Conservation (phyloP, 371 early-diverging fungal species). For the Apophysomyces variabilis region DNA sequence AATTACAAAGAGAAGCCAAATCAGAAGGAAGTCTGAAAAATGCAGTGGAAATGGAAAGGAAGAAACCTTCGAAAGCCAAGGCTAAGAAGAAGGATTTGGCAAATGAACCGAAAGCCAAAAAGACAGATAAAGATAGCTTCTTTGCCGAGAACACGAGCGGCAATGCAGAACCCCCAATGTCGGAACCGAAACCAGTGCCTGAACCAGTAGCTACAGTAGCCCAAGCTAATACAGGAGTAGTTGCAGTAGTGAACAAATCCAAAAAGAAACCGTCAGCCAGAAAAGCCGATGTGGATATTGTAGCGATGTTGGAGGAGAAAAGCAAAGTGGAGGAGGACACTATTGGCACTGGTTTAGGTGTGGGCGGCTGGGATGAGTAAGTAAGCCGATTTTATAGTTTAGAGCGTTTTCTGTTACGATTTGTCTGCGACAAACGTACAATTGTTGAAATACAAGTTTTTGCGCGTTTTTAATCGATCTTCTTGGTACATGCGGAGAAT, state of each 20-base stretch:
- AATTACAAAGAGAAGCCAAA: background rate
- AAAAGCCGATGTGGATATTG: constrained; percentile 25
- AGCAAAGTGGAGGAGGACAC: constrained; percentile 22
- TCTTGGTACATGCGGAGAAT: no score
- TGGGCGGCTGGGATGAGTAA: constrained; percentile 51
- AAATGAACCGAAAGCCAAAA: constrained; percentile 31
- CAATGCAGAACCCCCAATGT: background rate
- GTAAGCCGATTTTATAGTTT: no score
- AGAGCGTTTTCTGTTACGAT: no score
- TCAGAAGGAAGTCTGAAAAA: background rate
- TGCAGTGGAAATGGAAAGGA: background rate
- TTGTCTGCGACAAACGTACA: no score
- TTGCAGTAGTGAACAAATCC: constrained; percentile 59
- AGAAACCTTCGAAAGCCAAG: background rate
- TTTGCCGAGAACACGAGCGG: constrained; percentile 18
- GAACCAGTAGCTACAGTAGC: constrained; percentile 11
- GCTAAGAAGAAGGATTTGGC: constrained; percentile 14
- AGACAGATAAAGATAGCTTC: constrained; percentile 33
- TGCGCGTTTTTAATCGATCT: no score
- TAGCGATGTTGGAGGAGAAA: constrained; percentile 30
- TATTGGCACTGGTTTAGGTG: constrained; percentile 46
- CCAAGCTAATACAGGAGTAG: constrained; percentile 57
- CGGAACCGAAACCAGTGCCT: constrained; percentile 12
- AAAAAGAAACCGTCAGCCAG: constrained; percentile 25
- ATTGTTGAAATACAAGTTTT: no score